phyloP scores from a whole-genome alignment of 2,329 filamentous ascomycete genomes.

The Pseudogymnoascus verrucosus region DNA sequence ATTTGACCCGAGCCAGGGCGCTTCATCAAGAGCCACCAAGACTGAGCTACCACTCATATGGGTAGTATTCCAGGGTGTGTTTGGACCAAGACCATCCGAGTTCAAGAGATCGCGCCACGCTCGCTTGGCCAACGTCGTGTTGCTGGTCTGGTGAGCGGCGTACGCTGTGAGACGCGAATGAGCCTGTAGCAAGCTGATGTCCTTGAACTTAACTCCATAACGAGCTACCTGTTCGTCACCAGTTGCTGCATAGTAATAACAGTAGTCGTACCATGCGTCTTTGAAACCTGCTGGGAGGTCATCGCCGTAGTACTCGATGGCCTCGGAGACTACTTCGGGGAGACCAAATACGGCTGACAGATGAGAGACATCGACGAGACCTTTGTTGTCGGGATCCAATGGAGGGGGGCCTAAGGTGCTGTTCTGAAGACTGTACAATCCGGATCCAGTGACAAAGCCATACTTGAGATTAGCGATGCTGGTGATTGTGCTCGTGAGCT shows the following conservation, averaged over 20 bases:
- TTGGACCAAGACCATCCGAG: constrained; percentile 38
- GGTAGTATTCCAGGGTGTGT: constrained; percentile 31
- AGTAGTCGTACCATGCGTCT: constrained; percentile 51
- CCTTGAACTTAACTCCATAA: constrained; percentile 44
- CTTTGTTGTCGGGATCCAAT: constrained; percentile 40
- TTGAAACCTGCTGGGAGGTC: constrained; percentile 42
- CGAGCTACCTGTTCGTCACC: constrained; percentile 42
- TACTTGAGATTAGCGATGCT: constrained; percentile 48
- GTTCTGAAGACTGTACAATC: constrained; percentile 41
- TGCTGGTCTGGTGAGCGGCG: constrained; percentile 36
- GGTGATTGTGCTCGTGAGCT: constrained; percentile 39
- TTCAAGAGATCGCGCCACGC: constrained; percentile 48
- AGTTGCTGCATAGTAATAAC: constrained; percentile 46
- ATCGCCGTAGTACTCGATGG: constrained; percentile 41
- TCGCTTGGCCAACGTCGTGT: constrained; percentile 39
- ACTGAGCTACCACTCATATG: constrained; percentile 36
- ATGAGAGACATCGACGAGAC: constrained; percentile 38
- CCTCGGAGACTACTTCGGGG: constrained; percentile 48
- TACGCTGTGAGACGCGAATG: constrained; percentile 53
- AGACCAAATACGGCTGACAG: constrained; percentile 51
- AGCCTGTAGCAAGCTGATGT: constrained; percentile 42
- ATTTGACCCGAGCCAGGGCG: constrained; percentile 49
- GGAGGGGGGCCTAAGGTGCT: constrained; percentile 45
- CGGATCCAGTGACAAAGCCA: constrained; percentile 50
- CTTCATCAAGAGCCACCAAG: constrained; percentile 44